These are phyloP conservation scores for Lasiodiplodia citricola DNA, from an alignment of 2,329 filamentous ascomycete species.

Conservation along the genomic window DNA sequence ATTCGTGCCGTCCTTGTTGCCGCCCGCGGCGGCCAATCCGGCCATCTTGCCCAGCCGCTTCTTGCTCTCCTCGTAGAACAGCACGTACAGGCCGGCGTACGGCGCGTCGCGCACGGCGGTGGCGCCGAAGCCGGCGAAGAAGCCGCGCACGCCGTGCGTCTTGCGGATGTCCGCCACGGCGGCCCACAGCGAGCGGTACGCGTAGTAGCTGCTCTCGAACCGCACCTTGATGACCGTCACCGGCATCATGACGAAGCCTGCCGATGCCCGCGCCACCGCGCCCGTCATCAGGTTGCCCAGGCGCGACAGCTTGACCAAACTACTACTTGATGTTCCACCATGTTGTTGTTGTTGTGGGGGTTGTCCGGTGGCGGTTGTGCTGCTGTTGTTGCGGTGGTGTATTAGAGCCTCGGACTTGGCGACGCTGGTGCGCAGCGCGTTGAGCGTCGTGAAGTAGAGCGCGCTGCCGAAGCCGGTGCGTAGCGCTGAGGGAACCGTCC, in stretches of 20 bases:
- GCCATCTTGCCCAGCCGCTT: slow-evolving; percentile 56
- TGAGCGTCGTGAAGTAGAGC: slow-evolving; percentile 90
- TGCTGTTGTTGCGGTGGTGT: slow-evolving; percentile 14
- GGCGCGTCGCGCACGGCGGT: slow-evolving; percentile 95
- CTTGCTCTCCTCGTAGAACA: slow-evolving; percentile 90
- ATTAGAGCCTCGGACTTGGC: background rate
- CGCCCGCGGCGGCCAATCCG: slow-evolving; percentile 39
- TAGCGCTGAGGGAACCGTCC: slow-evolving; percentile 88
- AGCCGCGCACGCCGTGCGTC: slow-evolving; percentile 76
- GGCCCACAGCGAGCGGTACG: slow-evolving; percentile 75
- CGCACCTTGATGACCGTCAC: slow-evolving; percentile 96
- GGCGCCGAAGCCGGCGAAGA: slow-evolving; percentile 93
- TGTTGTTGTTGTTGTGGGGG: slow-evolving; percentile 27
- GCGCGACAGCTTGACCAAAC: slow-evolving; percentile 81
- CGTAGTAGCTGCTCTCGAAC: slow-evolving; percentile 87
- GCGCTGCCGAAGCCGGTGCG: slow-evolving; percentile 92
- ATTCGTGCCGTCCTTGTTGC: slow-evolving; percentile 30
- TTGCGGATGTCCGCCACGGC: slow-evolving; percentile 77
- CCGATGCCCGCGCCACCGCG: slow-evolving; percentile 80
- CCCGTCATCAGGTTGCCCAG: slow-evolving; percentile 85
- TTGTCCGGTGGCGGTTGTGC: background rate
- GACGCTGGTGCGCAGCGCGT: slow-evolving; percentile 71
- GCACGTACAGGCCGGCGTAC: slow-evolving; percentile 91
- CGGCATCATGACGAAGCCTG: slow-evolving; percentile 92
- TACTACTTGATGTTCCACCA: slow-evolving; percentile 36